Conservation (phyloP, 1,139 yeast species). For the Geotrichum macrosporum region DNA sequence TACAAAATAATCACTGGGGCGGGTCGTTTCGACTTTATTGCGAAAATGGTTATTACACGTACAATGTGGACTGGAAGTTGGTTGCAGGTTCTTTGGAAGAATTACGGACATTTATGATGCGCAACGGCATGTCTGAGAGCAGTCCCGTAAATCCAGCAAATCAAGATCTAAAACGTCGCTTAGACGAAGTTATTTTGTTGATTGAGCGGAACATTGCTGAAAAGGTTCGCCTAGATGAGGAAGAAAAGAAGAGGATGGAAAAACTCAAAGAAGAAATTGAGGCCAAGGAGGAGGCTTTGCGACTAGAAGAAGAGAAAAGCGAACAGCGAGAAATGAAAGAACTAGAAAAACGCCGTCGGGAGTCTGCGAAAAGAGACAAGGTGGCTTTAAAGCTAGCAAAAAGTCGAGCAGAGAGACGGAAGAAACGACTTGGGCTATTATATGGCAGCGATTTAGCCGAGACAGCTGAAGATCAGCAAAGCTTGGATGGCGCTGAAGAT, state of each 20-base stretch:
- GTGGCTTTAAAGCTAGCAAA: background rate
- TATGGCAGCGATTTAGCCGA: background rate
- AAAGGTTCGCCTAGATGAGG: conserved; percentile 1
- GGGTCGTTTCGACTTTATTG: conserved; percentile 7
- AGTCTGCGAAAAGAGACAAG: background rate
- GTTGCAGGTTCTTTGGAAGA: background rate
- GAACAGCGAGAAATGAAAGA: background rate
- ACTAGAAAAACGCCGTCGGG: background rate
- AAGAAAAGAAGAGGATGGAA: background rate
- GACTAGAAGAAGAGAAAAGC: background rate
- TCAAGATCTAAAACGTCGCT: background rate
- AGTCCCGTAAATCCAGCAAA: background rate
- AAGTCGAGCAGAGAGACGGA: background rate
- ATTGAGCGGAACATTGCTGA: background rate
- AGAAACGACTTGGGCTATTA: background rate
- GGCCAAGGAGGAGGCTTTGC: background rate
- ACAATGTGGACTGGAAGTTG: conserved; percentile 3
- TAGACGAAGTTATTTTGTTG: background rate
- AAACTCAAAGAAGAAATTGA: background rate
- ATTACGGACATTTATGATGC: background rate
- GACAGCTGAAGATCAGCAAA: background rate
- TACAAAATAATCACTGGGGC: conserved; percentile 17
- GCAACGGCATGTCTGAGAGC: background rate
- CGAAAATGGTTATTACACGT: conserved; percentile 6
- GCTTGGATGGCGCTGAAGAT: background rate